Evolutionary conservation across 768 basidiomycete genomes (phyloP), one percentile per base, ranked within the genome.

Genomic region (Chlorophyllum brunneum): DNA sequence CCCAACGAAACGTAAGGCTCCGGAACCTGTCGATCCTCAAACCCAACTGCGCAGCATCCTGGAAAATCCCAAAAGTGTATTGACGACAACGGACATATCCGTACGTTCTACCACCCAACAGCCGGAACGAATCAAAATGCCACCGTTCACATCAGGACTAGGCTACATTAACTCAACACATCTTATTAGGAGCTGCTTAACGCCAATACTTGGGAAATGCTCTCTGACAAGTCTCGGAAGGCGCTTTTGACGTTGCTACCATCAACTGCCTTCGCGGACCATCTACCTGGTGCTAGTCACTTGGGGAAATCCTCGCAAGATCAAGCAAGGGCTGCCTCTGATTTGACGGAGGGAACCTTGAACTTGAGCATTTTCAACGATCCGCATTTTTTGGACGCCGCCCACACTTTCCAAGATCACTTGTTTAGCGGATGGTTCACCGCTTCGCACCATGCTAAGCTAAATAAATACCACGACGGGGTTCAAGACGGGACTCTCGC

Each of bases 331-430:
- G n/a, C n/a, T 27, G 40, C 7, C n/a, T 29, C 30, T 18, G 26
- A 42, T 38, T 31, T 26, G 33, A 56, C 29, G 24, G 51, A 4
- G 51, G 63, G 27, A 33, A 20, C 36, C 27, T 57, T 79, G 6
- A 71, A 77, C 48, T 63, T 63, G 0, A 43, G 66, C 9, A 51
- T 80, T 3, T 80, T 85, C 62, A 75, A 69, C 27, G 79, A 79
- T 47, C 59, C 79, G 2, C 76, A 79, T 58, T 77, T 83, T 54
- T 64, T 80, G 29, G 71, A 80, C 33, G 81, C 80, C 0, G 69
- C 77, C 15, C 75, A 68, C 39, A 81, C 81, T 2, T 81, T 80
- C 51, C 80, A 85, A 60, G 82, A 83, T 58, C 83, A 85, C 45
- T 61, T 84, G 1, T 78, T 66, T 58, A 73, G 75, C 0, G 71